Evolutionary conservation across 2,329 filamentous ascomycete genomes (phyloP), one percentile per base, ranked within the genome.

Genomic region (Aspergillus sp.): DNA sequence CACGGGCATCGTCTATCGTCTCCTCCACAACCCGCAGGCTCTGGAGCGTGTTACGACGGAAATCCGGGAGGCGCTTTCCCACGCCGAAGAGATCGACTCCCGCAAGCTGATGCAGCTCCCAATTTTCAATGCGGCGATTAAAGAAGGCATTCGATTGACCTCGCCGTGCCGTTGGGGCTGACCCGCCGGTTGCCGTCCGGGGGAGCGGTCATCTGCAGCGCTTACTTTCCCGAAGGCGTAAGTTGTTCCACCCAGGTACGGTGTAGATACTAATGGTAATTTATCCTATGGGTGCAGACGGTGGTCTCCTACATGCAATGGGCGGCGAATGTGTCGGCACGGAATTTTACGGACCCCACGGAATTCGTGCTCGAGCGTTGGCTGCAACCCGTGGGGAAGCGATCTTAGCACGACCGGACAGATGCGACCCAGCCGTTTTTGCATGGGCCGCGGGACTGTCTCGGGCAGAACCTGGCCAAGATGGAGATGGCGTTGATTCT

Each of bases 401-500:
- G 23, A 9, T 59, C 49, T 21, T 14, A 36, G 4, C 16, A 14
- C 6, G 55, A 58, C 29, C 32, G 29, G 6, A 47, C 41, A 9
- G 20, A 23, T 7, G 55, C 42, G 1, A 54, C 51, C 17, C 50
- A 54, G 40, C 53, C 56, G 5, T 60, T 60, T 47, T 52, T 47
- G 9, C 23, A 54, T 3, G 58, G 58, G 1, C 21, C 51, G 7
- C 51, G 49, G 1, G 48, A 54, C 40, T 60, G 58, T 36, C 34
- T 52, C 1, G 56, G 53, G 0, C 53, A 53, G 47, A 55, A 55
- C n/a, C 29, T 53, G 7, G 50, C 56, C 10, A 44, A 17, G 11
- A 5, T 36, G 29, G 54, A 58, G 29, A 46, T 60, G 25, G 42
- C 47, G 2, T 4, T 58, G 1, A 48, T 57, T 16, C 23, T 60